phyloP scores from a whole-genome alignment of 2,329 filamentous ascomycete genomes.

The Falciphora oryzae region DNA sequence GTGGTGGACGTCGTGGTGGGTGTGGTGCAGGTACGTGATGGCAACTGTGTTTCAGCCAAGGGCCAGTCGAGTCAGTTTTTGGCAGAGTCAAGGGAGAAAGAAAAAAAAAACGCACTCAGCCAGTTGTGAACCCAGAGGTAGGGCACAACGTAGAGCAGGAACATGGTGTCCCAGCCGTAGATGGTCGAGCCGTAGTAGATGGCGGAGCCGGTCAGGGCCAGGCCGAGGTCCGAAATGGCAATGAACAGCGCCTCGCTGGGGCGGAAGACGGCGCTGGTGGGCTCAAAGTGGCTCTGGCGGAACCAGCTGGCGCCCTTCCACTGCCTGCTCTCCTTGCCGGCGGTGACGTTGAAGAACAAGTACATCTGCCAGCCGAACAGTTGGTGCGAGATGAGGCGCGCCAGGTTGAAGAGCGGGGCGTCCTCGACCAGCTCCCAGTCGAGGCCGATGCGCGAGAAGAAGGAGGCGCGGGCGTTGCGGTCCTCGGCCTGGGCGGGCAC shows the following conservation, averaged over 20 bases:
- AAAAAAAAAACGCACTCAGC: slow-evolving; percentile 66
- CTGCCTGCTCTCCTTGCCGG: slow-evolving; percentile 44
- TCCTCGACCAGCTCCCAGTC: slow-evolving; percentile 55
- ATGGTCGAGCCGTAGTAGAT: slow-evolving; percentile 47
- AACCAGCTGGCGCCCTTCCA: slow-evolving; percentile 34
- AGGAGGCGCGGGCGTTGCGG: slow-evolving; percentile 5
- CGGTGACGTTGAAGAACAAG: slow-evolving; percentile 52
- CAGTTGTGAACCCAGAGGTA: slow-evolving; percentile 97
- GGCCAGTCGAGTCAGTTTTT: background rate
- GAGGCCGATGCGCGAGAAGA: slow-evolving; percentile 24
- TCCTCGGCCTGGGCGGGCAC: slow-evolving; percentile 43
- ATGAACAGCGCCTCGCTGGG: slow-evolving; percentile 51
- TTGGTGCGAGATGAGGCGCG: slow-evolving; percentile 55
- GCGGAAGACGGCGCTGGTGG: slow-evolving; percentile 55
- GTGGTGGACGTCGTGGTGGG: slow-evolving; percentile 52
- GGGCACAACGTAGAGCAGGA: slow-evolving; percentile 56
- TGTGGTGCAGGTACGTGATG: slow-evolving; percentile 72
- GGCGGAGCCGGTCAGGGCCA: slow-evolving; percentile 42
- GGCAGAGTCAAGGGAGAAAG: slow-evolving; percentile 10
- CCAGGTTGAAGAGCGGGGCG: slow-evolving; percentile 49
- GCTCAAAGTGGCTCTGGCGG: slow-evolving; percentile 53
- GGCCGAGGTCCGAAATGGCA: slow-evolving; percentile 53
- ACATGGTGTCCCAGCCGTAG: slow-evolving; percentile 51
- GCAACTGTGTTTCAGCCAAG: slow-evolving; percentile 41
- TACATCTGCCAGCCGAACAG: slow-evolving; percentile 60